Evolutionary conservation across 129 eudicot species (phyloP).

Genomic region (Artemisia argyi): DNA sequence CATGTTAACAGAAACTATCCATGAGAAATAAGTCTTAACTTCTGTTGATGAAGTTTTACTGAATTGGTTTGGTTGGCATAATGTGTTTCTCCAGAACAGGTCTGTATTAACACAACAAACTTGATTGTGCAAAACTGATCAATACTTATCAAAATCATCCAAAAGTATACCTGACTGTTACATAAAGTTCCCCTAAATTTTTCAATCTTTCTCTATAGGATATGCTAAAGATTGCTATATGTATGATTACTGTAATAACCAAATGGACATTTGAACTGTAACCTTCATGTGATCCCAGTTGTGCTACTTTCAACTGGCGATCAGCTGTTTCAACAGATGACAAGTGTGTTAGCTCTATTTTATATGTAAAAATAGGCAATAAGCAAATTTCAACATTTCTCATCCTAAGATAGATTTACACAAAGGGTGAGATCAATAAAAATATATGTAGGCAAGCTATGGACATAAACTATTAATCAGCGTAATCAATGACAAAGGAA

Average conservation of each 20-base stretch:
- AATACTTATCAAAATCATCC: no score
- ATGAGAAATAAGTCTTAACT: slow-evolving; percentile 8
- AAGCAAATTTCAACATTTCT: neutral
- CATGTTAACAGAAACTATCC: no score
- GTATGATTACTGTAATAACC: neutral
- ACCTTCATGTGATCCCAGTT: slow-evolving; percentile 6
- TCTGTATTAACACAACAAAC: no score
- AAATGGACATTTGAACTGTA: slow-evolving; percentile 7
- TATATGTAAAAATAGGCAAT: neutral
- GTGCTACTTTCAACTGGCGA: no score
- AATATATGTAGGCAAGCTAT: neutral
- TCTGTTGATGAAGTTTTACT: neutral
- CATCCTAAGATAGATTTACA: neutral
- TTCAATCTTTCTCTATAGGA: slow-evolving; percentile 1
- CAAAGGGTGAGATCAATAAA: neutral
- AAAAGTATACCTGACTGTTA: no score
- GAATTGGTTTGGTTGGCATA: neutral
- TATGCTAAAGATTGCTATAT: slow-evolving; percentile 8
- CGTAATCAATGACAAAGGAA: neutral
- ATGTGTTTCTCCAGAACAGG: neutral
- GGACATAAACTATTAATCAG: neutral
- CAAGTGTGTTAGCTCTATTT: neutral
- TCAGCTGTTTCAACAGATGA: neutral
- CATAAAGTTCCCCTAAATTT: no score
- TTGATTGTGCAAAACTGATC: no score